These are phyloP conservation scores for Tulasnella sp. DNA, from an alignment of 768 basidiomycete species.

Conservation along the genomic window DNA sequence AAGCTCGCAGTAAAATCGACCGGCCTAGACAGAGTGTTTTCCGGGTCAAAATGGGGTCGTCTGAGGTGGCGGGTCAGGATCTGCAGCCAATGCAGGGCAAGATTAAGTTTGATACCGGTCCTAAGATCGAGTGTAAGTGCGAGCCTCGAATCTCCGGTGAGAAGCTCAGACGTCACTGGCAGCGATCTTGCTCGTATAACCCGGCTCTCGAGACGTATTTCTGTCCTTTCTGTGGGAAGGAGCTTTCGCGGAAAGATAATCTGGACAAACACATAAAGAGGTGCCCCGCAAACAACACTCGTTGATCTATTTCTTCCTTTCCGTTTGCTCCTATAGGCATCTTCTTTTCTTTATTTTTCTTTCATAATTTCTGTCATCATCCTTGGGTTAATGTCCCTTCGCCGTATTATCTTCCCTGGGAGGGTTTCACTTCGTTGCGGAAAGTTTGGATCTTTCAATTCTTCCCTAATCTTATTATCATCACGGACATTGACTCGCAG, in stretches of 20 bases:
- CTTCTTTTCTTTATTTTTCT: too few species aligned
- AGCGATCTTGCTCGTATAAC: neutral
- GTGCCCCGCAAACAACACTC: neutral
- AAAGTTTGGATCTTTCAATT: too few species aligned
- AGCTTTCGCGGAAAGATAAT: neutral
- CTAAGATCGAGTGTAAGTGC: neutral
- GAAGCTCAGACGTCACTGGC: neutral
- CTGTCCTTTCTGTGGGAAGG: neutral
- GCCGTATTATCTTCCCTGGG: too few species aligned
- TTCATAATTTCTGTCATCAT: too few species aligned
- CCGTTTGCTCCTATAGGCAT: too few species aligned
- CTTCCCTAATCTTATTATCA: too few species aligned
- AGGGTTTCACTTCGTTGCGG: too few species aligned
- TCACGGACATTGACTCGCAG: too few species aligned
- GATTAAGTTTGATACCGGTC: neutral
- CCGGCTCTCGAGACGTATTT: neutral
- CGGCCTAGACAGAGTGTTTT: neutral
- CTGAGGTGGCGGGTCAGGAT: neutral
- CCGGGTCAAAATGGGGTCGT: neutral
- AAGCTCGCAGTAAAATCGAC: neutral
- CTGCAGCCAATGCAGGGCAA: neutral
- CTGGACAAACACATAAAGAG: neutral
- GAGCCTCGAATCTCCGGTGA: neutral
- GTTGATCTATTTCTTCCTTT: too few species aligned
- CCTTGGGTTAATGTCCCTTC: too few species aligned